phyloP scores from a whole-genome alignment of 2,329 filamentous ascomycete genomes.

The Cladosporium sp. region DNA sequence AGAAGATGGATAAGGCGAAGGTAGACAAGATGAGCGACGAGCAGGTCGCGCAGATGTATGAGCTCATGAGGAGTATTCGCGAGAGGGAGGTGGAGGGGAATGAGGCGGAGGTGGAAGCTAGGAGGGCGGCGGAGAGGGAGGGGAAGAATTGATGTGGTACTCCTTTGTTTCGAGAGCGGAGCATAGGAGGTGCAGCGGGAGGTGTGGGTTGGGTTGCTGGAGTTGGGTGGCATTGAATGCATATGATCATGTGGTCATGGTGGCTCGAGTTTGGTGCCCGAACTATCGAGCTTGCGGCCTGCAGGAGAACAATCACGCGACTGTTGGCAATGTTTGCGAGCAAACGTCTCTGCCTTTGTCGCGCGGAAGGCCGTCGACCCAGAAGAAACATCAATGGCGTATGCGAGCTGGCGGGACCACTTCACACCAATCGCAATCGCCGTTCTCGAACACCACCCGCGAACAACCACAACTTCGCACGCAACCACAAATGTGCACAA shows the following conservation, averaged over 20 bases:
- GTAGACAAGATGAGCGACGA: slow-evolving; percentile 90
- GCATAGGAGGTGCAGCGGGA: neutral
- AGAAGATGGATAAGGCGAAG: slow-evolving; percentile 75
- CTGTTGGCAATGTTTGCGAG: too few species aligned
- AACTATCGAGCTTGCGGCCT: too few species aligned
- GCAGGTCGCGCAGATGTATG: slow-evolving; percentile 88
- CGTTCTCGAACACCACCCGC: too few species aligned
- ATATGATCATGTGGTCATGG: too few species aligned
- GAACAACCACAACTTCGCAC: neutral
- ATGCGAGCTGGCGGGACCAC: too few species aligned
- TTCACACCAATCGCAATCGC: too few species aligned
- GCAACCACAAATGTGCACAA: slow-evolving; percentile 40
- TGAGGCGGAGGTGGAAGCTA: slow-evolving; percentile 24
- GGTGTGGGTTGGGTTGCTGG: neutral
- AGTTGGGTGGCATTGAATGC: neutral
- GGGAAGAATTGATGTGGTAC: slow-evolving; percentile 1
- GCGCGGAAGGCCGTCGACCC: too few species aligned
- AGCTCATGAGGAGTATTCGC: slow-evolving; percentile 79
- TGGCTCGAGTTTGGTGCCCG: too few species aligned
- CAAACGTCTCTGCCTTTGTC: too few species aligned
- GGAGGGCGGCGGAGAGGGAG: slow-evolving; percentile 1
- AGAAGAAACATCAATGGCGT: too few species aligned
- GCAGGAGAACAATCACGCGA: too few species aligned
- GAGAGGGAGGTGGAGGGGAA: slow-evolving; percentile 45
- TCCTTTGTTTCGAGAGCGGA: neutral